phyloP scores from a whole-genome alignment of 805 yeast genomes.

The Candida taoyuanica region DNA sequence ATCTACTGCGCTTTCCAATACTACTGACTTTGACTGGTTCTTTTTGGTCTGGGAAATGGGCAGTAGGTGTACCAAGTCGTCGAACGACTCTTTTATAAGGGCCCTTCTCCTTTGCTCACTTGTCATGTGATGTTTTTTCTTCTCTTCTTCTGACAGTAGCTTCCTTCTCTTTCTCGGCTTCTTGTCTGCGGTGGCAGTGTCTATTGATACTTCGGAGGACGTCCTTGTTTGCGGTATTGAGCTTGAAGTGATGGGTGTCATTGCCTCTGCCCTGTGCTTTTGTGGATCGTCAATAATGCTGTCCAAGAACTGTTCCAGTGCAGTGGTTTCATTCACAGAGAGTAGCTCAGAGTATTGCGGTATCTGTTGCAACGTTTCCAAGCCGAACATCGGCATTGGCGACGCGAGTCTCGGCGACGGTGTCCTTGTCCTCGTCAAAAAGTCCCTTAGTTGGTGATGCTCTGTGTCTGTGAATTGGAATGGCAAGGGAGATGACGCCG shows the following conservation, averaged over 20 bases:
- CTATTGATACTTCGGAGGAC: neutral
- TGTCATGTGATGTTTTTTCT: slow-evolving; percentile 24
- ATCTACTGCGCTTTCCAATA: slow-evolving; percentile 21
- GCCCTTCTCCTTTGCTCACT: slow-evolving; percentile 27
- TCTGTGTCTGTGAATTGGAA: neutral
- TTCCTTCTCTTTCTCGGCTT: slow-evolving; percentile 18
- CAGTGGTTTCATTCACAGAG: slow-evolving; percentile 25
- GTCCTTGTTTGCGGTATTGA: neutral
- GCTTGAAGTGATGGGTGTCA: neutral
- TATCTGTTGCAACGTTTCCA: slow-evolving; percentile 17
- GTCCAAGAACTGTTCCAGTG: slow-evolving; percentile 27
- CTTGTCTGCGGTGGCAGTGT: neutral
- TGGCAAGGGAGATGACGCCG: slow-evolving; percentile 4
- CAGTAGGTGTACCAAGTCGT: slow-evolving; percentile 15
- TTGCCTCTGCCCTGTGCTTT: neutral
- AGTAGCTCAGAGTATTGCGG: slow-evolving; percentile 21
- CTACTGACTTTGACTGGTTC: slow-evolving; percentile 20
- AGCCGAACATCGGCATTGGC: slow-evolving; percentile 10
- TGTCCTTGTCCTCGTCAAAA: slow-evolving; percentile 11
- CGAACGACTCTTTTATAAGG: slow-evolving; percentile 24
- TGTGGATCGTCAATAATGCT: slow-evolving; percentile 26
- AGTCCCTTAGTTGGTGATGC: slow-evolving; percentile 11
- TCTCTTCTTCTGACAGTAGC: slow-evolving; percentile 24
- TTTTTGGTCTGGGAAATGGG: slow-evolving; percentile 18
- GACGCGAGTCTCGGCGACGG: slow-evolving; percentile 15